Base-by-base conservation (phyloP, 331 rosid species). In the Pyrus hybrid region DNA sequence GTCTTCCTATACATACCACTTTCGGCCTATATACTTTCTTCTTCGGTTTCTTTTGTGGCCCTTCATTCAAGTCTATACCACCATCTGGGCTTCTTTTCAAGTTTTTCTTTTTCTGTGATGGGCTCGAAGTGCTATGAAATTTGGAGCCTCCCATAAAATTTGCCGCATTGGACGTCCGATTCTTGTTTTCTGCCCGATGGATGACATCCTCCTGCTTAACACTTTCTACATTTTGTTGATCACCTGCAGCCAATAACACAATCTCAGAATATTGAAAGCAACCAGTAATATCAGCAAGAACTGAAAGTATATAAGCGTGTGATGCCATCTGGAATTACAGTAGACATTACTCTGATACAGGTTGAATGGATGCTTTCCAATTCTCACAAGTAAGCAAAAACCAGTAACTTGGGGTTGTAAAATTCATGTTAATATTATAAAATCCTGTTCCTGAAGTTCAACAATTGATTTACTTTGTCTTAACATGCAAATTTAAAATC, bases 21-120 rank as follows among this genome's bases (percentile, higher is more conserved):
- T 87, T 91, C 13, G 96, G 96, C 83, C 97, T 87, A 77, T 91
- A 90, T 65, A 85, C 82, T 83, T 83, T 88, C 66, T 88, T 86
- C 73, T 72, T 86, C 3, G 82, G 79, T 77, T 83, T 91, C 91
- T 85, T 87, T 51, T 56, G 82, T 30, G 97, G 92, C 43, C 86
- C 88, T 80, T 84, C 63, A 56, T 88, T 86, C 76, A 86, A 78
- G 65, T 85, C 86, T 71, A 82, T 63, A 68, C 67, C 86, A 9
- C 25, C 57, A 6, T 57, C 33, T 26, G 22, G 33, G 53, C 67
- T 65, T 72, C 71, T 73, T 21, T 60, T 67, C 6, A 67, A 43
- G 17, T n/a, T 45, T 18, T 17, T 41, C 60, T 20, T 26, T 7
- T 29, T 70, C 10, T 10, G 17, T 4, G 13, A 28, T 28, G 5